Conservation (phyloP, 768 basidiomycete species). For the Phaffia tasmanica region DNA sequence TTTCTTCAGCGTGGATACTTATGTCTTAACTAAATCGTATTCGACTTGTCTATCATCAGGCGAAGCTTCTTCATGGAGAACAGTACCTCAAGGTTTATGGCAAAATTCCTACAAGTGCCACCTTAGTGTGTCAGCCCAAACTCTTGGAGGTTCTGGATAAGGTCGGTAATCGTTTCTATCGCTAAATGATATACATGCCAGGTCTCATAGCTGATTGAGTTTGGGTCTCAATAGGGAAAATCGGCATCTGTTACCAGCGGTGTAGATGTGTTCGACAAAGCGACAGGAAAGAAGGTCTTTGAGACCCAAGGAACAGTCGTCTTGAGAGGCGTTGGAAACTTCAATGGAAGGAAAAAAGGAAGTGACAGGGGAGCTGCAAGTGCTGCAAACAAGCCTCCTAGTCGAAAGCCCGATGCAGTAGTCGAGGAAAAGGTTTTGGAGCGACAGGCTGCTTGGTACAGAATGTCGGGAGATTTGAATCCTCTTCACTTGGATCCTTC, state of each 20-base stretch:
- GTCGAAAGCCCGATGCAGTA: slow-evolving; percentile 70
- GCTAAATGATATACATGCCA: background rate
- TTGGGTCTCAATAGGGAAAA: slow-evolving; percentile 59
- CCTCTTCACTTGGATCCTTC: slow-evolving; percentile 87
- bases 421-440: slow-evolving; percentile 75
- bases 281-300: slow-evolving; percentile 66
- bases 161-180: slow-evolving; percentile 19
- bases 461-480: slow-evolving; percentile 81
- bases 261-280: slow-evolving; percentile 68
- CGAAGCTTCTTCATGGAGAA: slow-evolving; percentile 94
- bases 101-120: slow-evolving; percentile 73
- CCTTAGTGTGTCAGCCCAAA: slow-evolving; percentile 64
- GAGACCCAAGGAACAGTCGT: slow-evolving; percentile 88
- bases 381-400: slow-evolving; percentile 66
- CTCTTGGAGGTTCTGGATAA: slow-evolving; percentile 45
- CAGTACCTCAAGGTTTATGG: slow-evolving; percentile 77
- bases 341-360: slow-evolving; percentile 79
- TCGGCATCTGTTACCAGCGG: slow-evolving; percentile 75
- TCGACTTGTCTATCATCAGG: slow-evolving; percentile 42
- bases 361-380: slow-evolving; percentile 79
- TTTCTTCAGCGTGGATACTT: background rate
- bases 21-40: background rate
- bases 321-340: slow-evolving; percentile 88
- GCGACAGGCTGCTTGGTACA: slow-evolving; percentile 83
- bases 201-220: background rate